Base-by-base conservation (phyloP, 2,329 filamentous ascomycete species). In the Sclerotinia nivalis region DNA sequence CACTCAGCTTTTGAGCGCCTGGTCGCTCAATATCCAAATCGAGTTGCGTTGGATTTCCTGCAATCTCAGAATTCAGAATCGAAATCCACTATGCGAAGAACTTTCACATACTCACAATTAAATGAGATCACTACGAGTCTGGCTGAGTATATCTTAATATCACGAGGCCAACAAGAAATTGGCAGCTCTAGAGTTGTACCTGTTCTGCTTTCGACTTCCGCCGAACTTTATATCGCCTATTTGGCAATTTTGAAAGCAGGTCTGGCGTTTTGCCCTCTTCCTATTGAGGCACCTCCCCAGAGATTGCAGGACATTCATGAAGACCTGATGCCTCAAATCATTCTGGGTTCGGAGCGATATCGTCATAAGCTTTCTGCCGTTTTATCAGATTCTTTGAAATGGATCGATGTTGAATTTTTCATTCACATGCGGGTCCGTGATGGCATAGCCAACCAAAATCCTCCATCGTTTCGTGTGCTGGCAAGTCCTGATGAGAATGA, bases 261-360 rank as follows among this genome's bases (percentile, higher is more conserved):
- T 22, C 78, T 78, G 68, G 73, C 73, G 0, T 80, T 80, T 72
- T 73, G 80, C n/a, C 78, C 79, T 1, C 77, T 80, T 31, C 79
- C 76, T 40, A 75, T 79, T 47, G 75, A 74, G 25, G 72, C 79
- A 12, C 65, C 65, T 22, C 50, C 37, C 13, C 40, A 67, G 25
- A 59, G 54, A 28, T 28, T 66, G 8, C 34, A 66, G 18, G 34
- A 66, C 9, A 55, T 66, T 12, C 40, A 37, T 40, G 34, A 66
- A 8, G 49, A 66, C 7, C n/a, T 66, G 2, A 20, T 28, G 5
- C 49, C 49, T 45, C 62, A 37, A 22, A 25, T 55, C 0, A n/a
- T 55, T 12, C 10, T 66, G 18, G 62, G 34, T 13, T 52, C 47
- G 13, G 62, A 66, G 34, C 34, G 25, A 28, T 66, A 52, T 37